These are phyloP conservation scores for Cercospora canescens DNA, from an alignment of 2,329 filamentous ascomycete species.

Conservation along the genomic window DNA sequence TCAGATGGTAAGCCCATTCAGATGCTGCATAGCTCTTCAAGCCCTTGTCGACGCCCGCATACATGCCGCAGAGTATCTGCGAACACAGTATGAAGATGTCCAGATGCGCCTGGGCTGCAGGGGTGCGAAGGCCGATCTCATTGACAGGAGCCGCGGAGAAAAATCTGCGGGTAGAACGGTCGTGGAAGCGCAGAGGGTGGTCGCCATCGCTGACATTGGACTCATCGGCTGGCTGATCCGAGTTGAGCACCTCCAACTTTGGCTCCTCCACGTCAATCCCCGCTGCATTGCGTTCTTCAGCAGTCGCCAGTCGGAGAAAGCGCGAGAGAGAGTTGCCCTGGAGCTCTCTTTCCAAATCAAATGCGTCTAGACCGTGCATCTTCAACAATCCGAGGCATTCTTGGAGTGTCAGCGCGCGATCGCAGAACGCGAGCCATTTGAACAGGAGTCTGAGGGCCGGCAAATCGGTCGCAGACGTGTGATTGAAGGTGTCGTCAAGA, in stretches of 20 bases:
- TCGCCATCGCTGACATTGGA: background rate
- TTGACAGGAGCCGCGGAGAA: background rate
- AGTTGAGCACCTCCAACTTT: background rate
- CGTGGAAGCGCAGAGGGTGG: conserved; percentile 7
- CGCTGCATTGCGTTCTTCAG: conserved; percentile 1
- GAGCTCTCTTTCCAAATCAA: conserved; percentile 9
- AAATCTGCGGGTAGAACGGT: background rate
- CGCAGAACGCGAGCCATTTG: conserved; percentile 2
- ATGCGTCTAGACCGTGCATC: background rate
- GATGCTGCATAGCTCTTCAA: conserved; percentile 2
- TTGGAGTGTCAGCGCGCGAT: conserved; percentile 4
- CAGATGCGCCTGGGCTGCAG: background rate
- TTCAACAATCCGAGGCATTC: conserved; percentile 3
- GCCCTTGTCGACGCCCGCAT: background rate
- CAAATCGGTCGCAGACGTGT: background rate
- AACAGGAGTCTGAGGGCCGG: conserved; percentile 2
- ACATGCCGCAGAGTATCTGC: conserved; percentile 2
- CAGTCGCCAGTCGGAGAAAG: conserved; percentile 1
- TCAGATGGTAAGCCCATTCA: conserved; percentile 6
- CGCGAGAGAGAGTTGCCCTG: conserved; percentile 5
- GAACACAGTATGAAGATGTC: conserved; percentile 7
- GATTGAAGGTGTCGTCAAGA: background rate
- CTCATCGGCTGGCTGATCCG: background rate
- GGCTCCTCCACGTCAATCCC: background rate
- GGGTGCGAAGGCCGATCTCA: conserved; percentile 1